Conservation (phyloP, 441 rosid species). For the Metrosideros polymorpha region DNA sequence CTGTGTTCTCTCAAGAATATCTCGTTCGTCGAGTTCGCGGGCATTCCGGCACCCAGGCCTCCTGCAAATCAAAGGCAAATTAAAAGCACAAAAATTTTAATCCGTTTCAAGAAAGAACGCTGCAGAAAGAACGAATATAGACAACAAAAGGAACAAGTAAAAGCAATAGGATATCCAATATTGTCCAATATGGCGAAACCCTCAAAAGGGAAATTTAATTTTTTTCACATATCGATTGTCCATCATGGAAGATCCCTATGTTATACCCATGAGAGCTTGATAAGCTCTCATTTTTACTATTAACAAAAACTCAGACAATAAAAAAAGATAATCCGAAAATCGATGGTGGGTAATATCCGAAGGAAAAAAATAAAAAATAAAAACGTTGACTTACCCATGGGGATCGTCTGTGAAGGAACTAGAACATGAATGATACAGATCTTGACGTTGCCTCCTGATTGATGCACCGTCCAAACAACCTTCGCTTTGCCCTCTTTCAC, state of each 20-base stretch:
- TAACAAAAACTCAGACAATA: not conserved
- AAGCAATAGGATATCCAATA: not conserved
- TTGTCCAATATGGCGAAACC: not conserved
- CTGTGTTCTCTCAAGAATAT: conserved; percentile 50
- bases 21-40: conserved; percentile 37
- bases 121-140: not conserved
- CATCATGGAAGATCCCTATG: not conserved
- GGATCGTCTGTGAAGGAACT: conserved; percentile 1
- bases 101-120: not conserved
- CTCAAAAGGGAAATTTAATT: not conserved
- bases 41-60: conserved; percentile 49
- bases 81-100: not conserved
- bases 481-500: not conserved
- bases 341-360: not conserved
- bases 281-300: not conserved
- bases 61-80: conserved; percentile 28
- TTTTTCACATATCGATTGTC: not conserved
- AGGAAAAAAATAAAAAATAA: not conserved
- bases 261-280: not conserved
- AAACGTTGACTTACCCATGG: not conserved
- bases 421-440: conserved; percentile 1
- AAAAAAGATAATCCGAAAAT: not conserved
- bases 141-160: not conserved
- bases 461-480: not conserved
- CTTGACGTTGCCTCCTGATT: not conserved